These are phyloP conservation scores for Spizellomyces sp. DNA, from an alignment of 192 early-diverging fungal genomes.

Conservation along the genomic window DNA sequence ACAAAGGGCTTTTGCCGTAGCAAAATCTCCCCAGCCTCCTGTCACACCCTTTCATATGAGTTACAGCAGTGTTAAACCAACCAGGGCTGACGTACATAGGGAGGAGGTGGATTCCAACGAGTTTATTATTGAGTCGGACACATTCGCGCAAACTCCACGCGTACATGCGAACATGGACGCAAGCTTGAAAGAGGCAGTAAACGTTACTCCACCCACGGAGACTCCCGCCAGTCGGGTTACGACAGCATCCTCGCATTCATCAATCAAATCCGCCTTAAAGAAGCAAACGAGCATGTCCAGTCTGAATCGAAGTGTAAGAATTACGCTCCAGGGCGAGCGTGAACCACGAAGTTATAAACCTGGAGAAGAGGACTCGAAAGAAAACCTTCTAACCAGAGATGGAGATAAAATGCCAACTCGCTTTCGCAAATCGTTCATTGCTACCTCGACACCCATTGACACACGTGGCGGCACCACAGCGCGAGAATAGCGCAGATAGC, in stretches of 20 bases:
- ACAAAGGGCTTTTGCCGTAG: too few relatives aligned
- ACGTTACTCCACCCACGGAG: too few relatives aligned
- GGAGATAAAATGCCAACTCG: not conserved
- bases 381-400: constrained; percentile 2
- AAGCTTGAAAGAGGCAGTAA: too few relatives aligned
- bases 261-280: constrained; percentile 17
- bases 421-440: constrained; percentile 16
- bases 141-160: not conserved
- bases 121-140: constrained; percentile 3
- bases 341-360: constrained; percentile 18
- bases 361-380: constrained; percentile 22
- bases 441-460: constrained; percentile 28
- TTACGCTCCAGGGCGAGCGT: constrained; percentile 3
- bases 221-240: not conserved
- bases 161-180: too few relatives aligned
- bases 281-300: constrained; percentile 3
- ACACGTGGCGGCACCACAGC: too few relatives aligned
- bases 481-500: too few relatives aligned
- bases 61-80: too few relatives aligned
- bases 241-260: constrained; percentile 3
- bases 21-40: too few relatives aligned
- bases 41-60: too few relatives aligned
- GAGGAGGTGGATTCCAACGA: not conserved
- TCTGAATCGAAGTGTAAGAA: constrained; percentile 6
- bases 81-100: too few relatives aligned